Evolutionary conservation across 768 basidiomycete genomes (phyloP), one percentile per base, ranked within the genome.

Genomic region (Suillus subaureus): DNA sequence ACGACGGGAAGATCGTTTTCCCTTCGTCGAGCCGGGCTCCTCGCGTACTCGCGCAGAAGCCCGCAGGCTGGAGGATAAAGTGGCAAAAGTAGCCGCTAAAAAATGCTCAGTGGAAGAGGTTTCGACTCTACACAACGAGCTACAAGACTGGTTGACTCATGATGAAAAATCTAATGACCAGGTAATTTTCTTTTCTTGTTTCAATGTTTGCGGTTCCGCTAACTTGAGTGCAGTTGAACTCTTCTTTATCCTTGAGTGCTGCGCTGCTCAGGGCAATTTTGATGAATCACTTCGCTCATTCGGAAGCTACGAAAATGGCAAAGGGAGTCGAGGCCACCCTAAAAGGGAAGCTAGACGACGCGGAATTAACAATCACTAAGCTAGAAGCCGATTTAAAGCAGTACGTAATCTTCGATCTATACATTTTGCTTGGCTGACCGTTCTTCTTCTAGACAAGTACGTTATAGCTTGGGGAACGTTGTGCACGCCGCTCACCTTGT

Each of bases 21-120:
- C 85, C 70, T 74, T 79, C 67, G 79, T 81, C 49, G 82, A 83
- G 70, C 78, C 80, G 37, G 69, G 75, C 70, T 72, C 68, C 61
- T 72, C 77, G 73, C 82, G 67, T 78, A 82, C 74, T 64, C 82
- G 72, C 75, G 85, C 71, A 70, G 87, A 90, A 66, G 88, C 86
- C 64, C 88, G 88, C 45, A 80, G 85, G 68, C 82, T 94, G 64
- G 92, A 94, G 78, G 87, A 87, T 78, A 92, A 87, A 78, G 91
- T 94, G 64, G 88, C 88, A 64, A 85, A 84, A 71, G 88, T 93
- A 70, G 92, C 92, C 40, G 85, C 87, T 16, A 91, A 91, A 86
- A 93, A 91, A 84, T 92, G 90, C 79, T 92, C 91, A 45, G 92
- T 94, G 66, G 92, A 93, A 76, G 92, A 94, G 80, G 90, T 94